phyloP scores from a whole-genome alignment of 2,329 filamentous ascomycete species.

The Colletotrichum chrysophilum region DNA sequence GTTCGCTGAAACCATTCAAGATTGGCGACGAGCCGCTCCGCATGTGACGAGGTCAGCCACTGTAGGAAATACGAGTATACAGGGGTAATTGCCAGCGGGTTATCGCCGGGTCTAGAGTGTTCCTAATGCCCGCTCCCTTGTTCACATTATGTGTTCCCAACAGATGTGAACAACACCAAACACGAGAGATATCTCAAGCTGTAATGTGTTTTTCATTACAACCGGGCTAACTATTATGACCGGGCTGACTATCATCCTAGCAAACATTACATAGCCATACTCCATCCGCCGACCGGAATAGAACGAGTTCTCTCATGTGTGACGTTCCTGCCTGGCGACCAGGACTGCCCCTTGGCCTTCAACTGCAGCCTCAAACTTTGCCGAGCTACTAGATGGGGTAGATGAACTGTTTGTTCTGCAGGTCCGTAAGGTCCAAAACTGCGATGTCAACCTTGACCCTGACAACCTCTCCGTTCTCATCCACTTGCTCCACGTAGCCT shows the following conservation, averaged over 20 bases:
- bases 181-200: not conserved
- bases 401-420: slow-evolving; percentile 43
- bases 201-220: not conserved
- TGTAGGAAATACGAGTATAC: not conserved
- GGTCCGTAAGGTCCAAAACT: slow-evolving; percentile 41
- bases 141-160: not conserved
- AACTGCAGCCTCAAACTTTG: not conserved
- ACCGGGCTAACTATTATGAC: not conserved
- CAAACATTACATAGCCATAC: not conserved
- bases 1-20: not conserved
- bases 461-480: slow-evolving; percentile 33
- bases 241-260: not conserved
- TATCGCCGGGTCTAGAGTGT: fast-evolving
- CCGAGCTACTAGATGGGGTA: slow-evolving; percentile 26
- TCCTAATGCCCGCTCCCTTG: not conserved
- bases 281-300: not conserved
- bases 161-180: fast-evolving
- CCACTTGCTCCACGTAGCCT: slow-evolving; percentile 32
- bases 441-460: slow-evolving; percentile 38
- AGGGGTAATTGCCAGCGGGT: not conserved
- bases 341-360: not conserved
- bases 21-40: not conserved
- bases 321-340: not conserved
- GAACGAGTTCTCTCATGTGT: not conserved
- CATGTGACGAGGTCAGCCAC: not conserved